Conservation (phyloP, 345 rosid species). For the Hirschfeldia incana region DNA sequence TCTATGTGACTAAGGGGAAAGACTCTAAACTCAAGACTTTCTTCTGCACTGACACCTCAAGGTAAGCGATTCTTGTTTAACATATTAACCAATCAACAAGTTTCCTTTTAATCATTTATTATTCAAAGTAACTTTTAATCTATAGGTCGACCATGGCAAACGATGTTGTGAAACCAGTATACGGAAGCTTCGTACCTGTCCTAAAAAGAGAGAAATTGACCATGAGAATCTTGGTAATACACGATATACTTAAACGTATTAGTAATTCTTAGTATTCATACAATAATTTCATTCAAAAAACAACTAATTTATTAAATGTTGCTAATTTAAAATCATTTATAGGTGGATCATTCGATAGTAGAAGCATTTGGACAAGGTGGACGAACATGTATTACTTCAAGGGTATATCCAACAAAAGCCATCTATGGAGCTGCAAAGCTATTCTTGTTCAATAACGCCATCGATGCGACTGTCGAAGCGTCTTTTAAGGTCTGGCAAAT, state of each 20-base stretch:
- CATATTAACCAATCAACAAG: not conserved
- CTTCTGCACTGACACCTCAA: constrained; percentile 75
- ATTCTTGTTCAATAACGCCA: constrained; percentile 81
- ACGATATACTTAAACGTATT: not conserved
- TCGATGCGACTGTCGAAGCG: constrained; percentile 44
- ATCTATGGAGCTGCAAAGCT: constrained; percentile 64
- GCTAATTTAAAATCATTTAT: not conserved
- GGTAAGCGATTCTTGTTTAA: constrained; percentile 46
- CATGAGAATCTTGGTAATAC: constrained; percentile 65
- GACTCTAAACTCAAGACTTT: constrained; percentile 44
- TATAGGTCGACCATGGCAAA: constrained; percentile 68
- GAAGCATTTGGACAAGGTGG: constrained; percentile 89
- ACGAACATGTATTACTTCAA: constrained; percentile 58
- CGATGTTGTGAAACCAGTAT: constrained; percentile 59
- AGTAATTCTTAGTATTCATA: not conserved
- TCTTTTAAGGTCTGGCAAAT: constrained; percentile 68
- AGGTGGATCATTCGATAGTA: constrained; percentile 82
- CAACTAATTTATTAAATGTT: not conserved
- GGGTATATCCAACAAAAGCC: constrained; percentile 77
- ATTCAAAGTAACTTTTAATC: not conserved
- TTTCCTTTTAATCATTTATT: not conserved
- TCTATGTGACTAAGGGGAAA: constrained; percentile 49
- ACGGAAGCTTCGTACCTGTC: constrained; percentile 68
- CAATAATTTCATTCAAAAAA: not conserved
- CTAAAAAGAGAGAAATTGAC: constrained; percentile 64